Conservation (phyloP, 139 green algal genomes). For the Haematococcus sp. region DNA sequence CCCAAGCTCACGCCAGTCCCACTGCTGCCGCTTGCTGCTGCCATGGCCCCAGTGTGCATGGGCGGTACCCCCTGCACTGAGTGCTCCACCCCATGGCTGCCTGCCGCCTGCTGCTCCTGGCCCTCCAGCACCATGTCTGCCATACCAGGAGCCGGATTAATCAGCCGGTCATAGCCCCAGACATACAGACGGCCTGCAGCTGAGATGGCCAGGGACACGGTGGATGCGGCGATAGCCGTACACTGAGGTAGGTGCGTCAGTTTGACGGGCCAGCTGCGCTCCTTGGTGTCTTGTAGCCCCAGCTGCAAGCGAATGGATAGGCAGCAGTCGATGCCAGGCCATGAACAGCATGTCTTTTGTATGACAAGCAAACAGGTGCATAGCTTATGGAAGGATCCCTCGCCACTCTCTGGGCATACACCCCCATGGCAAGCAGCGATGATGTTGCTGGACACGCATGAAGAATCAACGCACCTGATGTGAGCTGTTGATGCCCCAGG, state of each 20-base stretch:
- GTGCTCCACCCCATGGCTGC: neutral
- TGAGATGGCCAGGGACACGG: conserved; percentile 39
- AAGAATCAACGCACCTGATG: conserved; percentile 41
- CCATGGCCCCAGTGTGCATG: too few relatives aligned
- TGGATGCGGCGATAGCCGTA: conserved; percentile 21
- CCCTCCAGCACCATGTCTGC: too few relatives aligned
- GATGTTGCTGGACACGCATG: too few relatives aligned
- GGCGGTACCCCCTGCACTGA: neutral
- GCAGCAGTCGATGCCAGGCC: neutral
- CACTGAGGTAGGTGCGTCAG: conserved; percentile 18
- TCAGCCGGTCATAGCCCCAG: conserved; percentile 36
- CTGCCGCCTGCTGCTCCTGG: neutral
- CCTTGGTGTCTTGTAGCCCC: conserved; percentile 15
- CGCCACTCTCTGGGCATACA: too few relatives aligned
- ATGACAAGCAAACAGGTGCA: too few relatives aligned
- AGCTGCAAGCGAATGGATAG: conserved; percentile 2
- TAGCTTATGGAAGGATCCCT: too few relatives aligned
- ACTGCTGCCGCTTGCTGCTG: too few relatives aligned
- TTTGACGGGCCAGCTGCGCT: neutral
- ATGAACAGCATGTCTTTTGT: too few relatives aligned
- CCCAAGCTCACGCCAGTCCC: too few relatives aligned
- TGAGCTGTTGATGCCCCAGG: conserved; percentile 59
- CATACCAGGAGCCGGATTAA: conserved; percentile 22
- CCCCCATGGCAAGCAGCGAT: too few relatives aligned
- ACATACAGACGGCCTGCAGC: conserved; percentile 31